Conservation (phyloP, 2,329 filamentous ascomycete genomes). For the Myriosclerotinia scirpicola region DNA sequence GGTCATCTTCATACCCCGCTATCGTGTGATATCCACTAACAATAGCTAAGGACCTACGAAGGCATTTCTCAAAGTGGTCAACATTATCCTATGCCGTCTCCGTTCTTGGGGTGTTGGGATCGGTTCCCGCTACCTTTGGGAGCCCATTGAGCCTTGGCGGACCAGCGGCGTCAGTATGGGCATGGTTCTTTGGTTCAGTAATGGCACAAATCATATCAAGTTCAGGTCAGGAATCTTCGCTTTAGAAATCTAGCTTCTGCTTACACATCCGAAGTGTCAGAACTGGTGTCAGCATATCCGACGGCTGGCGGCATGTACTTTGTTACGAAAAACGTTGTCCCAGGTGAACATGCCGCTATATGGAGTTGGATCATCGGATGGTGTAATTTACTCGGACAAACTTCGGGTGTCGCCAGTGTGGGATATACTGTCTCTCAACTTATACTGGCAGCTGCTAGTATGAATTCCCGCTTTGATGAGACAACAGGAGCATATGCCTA, state of each 20-base stretch:
- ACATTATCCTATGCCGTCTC: constrained; percentile 66
- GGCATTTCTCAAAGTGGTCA: constrained; percentile 67
- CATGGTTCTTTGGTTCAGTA: constrained; percentile 62
- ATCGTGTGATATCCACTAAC: not conserved
- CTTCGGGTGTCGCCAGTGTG: constrained; percentile 61
- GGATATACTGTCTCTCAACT: constrained; percentile 64
- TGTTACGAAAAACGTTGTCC: constrained; percentile 64
- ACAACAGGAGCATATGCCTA: constrained; percentile 48
- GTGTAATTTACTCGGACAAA: constrained; percentile 66
- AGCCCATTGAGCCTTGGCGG: constrained; percentile 58
- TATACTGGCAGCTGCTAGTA: constrained; percentile 60
- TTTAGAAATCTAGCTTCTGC: not conserved
- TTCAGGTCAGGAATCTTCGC: constrained; percentile 46
- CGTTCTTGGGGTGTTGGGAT: constrained; percentile 63
- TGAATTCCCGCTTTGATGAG: constrained; percentile 56
- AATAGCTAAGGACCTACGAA: constrained; percentile 52
- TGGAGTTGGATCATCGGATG: constrained; percentile 68
- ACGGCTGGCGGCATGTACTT: constrained; percentile 70
- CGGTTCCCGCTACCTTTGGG: constrained; percentile 62
- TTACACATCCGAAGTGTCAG: constrained; percentile 49
- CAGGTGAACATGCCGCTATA: constrained; percentile 58
- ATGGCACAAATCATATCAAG: constrained; percentile 65
- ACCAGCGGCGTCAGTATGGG: constrained; percentile 64
- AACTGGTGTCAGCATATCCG: constrained; percentile 65
- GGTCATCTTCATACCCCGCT: constrained; percentile 21